phyloP scores from a whole-genome alignment of 371 early-diverging fungal genomes.

The Syncephalastrum contaminatum region DNA sequence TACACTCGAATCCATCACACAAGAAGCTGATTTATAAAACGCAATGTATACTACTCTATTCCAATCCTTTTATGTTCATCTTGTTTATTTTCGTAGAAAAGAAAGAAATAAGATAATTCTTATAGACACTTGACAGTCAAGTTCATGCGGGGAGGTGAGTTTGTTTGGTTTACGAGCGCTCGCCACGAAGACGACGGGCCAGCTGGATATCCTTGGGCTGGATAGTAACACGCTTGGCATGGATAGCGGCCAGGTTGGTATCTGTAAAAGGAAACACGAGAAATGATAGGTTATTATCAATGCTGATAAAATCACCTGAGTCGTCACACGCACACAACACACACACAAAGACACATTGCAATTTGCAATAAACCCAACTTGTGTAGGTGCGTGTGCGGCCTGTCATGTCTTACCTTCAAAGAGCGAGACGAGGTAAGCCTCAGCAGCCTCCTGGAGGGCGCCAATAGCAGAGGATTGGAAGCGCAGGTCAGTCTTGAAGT shows the following conservation, averaged over 20 bases:
- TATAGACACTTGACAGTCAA: too few relatives aligned
- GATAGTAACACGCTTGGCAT: conserved; percentile 99
- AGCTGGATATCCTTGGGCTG: conserved; percentile 97
- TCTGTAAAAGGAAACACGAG: conserved; percentile 36
- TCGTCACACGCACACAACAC: too few relatives aligned
- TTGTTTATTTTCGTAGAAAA: too few relatives aligned
- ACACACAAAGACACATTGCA: too few relatives aligned
- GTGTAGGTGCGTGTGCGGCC: too few relatives aligned
- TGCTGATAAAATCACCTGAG: too few relatives aligned
- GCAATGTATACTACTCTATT: too few relatives aligned
- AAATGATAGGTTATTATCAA: too few relatives aligned
- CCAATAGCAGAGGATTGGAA: conserved; percentile 98
- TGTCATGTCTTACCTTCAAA: conserved; percentile 66
- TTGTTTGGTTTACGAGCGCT: conserved; percentile 60
- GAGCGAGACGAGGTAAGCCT: conserved; percentile 95
- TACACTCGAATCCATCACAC: conserved; percentile 6
- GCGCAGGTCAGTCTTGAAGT: conserved; percentile 97
- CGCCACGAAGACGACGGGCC: conserved; percentile 90
- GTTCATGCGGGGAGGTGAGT: too few relatives aligned
- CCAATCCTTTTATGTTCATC: too few relatives aligned
- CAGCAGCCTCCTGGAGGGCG: conserved; percentile 98
- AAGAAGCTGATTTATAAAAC: conserved; percentile 1
- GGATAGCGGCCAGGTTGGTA: conserved; percentile 98
- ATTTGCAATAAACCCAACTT: too few relatives aligned
- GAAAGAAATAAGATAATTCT: too few relatives aligned